These are phyloP conservation scores for Megacollybia marginata DNA, from an alignment of 768 basidiomycete species.

Conservation along the genomic window DNA sequence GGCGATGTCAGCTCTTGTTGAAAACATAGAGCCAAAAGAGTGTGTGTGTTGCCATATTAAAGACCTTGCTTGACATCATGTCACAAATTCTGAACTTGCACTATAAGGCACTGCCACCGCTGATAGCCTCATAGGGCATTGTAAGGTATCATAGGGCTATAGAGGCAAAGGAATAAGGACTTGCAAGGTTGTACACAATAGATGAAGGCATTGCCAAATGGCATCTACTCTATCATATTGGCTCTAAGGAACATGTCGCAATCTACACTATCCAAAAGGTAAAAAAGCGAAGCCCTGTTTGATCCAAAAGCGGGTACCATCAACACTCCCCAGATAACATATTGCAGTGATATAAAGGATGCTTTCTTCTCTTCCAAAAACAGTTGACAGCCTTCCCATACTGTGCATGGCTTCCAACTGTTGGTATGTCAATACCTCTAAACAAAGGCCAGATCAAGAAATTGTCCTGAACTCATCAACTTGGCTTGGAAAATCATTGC, in stretches of 20 bases:
- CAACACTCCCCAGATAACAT: constrained; percentile 1
- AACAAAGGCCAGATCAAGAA: constrained; percentile 3
- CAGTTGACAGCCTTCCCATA: constrained; percentile 3
- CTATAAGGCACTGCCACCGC: no score
- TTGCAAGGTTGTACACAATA: no score
- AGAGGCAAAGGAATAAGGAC: no score
- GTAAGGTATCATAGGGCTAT: no score
- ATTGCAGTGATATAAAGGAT: constrained; percentile 2
- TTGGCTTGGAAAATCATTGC: background rate
- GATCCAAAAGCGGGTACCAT: background rate
- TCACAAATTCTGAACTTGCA: no score
- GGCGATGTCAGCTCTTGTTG: no score
- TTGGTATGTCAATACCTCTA: background rate
- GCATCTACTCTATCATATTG: no score
- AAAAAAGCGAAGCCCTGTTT: background rate
- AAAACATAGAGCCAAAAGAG: no score
- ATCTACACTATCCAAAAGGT: background rate
- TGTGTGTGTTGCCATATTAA: no score
- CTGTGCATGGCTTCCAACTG: constrained; percentile 1
- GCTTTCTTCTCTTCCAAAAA: background rate
- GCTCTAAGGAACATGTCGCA: background rate
- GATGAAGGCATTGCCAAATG: no score
- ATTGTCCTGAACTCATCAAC: background rate
- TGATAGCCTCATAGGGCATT: no score
- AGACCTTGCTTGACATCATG: no score